Evolutionary conservation across 306 rosid genomes (phyloP).

Genomic region (Citrullus colocynthis): DNA sequence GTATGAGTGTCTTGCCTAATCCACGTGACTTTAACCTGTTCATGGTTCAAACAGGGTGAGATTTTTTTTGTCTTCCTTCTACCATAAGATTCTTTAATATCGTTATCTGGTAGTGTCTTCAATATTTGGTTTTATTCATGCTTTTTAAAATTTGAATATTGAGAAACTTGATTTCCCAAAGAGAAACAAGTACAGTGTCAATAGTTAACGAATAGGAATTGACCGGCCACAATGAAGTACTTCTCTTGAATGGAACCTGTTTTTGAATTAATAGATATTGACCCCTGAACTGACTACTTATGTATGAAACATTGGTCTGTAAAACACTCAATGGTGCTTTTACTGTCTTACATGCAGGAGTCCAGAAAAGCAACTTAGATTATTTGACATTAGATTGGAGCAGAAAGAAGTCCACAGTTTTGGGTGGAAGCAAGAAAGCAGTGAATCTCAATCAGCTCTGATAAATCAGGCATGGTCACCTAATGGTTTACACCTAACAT

Average conservation of each 20-base stretch:
- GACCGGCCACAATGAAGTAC: not conserved
- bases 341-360: slow-evolving; percentile 34
- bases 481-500: slow-evolving; percentile 69
- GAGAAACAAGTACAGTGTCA: not conserved
- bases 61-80: too few species aligned
- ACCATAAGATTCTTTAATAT: not conserved
- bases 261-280: not conserved
- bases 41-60: slow-evolving; percentile 80
- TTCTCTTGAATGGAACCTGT: not conserved
- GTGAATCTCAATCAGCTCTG: slow-evolving; percentile 93
- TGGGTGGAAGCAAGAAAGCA: slow-evolving; percentile 98
- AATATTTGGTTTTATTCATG: not conserved
- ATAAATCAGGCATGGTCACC: slow-evolving; percentile 98
- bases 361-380: slow-evolving; percentile 79
- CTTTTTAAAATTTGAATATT: not conserved
- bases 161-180: not conserved
- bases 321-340: not conserved
- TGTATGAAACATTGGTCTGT: not conserved
- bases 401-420: slow-evolving; percentile 72
- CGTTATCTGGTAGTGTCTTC: not conserved
- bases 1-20: slow-evolving; percentile 72
- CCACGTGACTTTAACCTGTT: slow-evolving; percentile 74
- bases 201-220: not conserved
- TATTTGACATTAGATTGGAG: slow-evolving; percentile 67
- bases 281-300: not conserved